Base-by-base conservation (phyloP, 306 rosid species). In the Trichosanthes truncata region DNA sequence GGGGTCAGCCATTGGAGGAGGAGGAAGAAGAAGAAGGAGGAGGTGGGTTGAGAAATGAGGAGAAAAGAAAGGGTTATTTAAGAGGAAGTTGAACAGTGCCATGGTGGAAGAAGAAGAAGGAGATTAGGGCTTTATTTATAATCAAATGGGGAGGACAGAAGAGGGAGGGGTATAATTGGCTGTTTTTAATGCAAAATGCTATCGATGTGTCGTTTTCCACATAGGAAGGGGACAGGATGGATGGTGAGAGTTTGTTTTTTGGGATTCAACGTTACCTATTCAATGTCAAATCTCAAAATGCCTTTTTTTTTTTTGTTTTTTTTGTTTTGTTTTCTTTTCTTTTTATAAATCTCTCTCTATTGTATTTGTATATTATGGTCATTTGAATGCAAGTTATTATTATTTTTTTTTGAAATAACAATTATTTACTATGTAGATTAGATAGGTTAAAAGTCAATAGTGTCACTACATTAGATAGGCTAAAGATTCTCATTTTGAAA, bases 241-340 rank as follows among this genome's bases (percentile, higher is more conserved):
- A 84, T 80, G 74, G 74, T 80, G 90, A 85, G 88, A 87, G 84
- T 88, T 91, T 89, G 92, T 87, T 89, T 82, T 90, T 90, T 86
- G 97, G 97, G 90, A 87, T 89, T 89, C 91, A 79, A 80, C 87
- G 83, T 66, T 79, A 83, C 82, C 71, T 80, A 57, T 77, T 38
- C 65, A 57, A 53, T 77, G 51, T 36, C 66, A 76, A 56, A 10
- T 12, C n/a, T n/a, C n/a, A n/a, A n/a, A n/a, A n/a, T 18, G 8
- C 7, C 10, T 6, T 4, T 23, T 11, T 59, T n/a, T 59, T 9
- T 3, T 59, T 8, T n/a, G 17, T 52, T 14, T 51, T 51, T 12
- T 51, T 51, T n/a, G n/a, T n/a, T n/a, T n/a, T n/a, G n/a, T n/a
- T 12, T 29, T 29, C 2, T 29, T 29, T 29, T 29, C 2, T 29